Base-by-base conservation (phyloP, 139 green algal genomes). In the Edaphochlamys debaryana region DNA sequence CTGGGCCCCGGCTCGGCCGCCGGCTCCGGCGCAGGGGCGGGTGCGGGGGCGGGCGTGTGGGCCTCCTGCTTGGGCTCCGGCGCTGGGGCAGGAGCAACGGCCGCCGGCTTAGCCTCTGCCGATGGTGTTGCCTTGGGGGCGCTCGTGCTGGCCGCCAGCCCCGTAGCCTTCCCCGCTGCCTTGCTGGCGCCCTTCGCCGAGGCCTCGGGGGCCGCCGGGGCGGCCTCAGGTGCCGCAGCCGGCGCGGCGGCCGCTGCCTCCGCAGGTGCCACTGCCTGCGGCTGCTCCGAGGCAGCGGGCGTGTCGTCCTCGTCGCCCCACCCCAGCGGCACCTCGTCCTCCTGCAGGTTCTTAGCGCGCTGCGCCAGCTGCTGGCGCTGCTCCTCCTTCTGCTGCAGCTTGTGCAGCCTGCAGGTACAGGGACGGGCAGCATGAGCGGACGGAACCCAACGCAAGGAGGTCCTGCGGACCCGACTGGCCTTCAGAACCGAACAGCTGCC, bases 351-450 rank as follows among this genome's bases (percentile, higher is more conserved):
- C 62, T 88, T 89, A 3, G 89, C 94, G 0, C 92, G 87, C 85
- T 88, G 62, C 5, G 90, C 85, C 66, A 96, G 76, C 73, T 86
- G 66, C 82, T 88, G 82, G 62, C 89, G 87, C 69, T 93, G 80
- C 80, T 94, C 89, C 88, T 95, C 90, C 82, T 91, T 91, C 69
- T 88, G 67, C 86, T 94, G 85, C 73, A 95, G 82, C 84, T 92
- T 90, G 62, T 91, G 84, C 42, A 92, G 77, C 89, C 89, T 95
- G 79, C 63, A 82, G 34, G 66, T 13, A 19, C 20, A 71, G 30
- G 66, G 11, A n/a, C 20, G 66, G 20, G 27, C 45, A 54, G n/a
- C n/a, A n/a, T n/a, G n/a, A n/a, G n/a, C n/a, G n/a, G n/a, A n/a
- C n/a, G n/a, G n/a, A n/a, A n/a, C n/a, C n/a, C n/a, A n/a, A n/a